A percentile compares a stretch with the other conserved stretches of the same genome.
Conservation (phyloP, 768 basidiomycete genomes). For the Calocybe gangraenosa region DNA sequence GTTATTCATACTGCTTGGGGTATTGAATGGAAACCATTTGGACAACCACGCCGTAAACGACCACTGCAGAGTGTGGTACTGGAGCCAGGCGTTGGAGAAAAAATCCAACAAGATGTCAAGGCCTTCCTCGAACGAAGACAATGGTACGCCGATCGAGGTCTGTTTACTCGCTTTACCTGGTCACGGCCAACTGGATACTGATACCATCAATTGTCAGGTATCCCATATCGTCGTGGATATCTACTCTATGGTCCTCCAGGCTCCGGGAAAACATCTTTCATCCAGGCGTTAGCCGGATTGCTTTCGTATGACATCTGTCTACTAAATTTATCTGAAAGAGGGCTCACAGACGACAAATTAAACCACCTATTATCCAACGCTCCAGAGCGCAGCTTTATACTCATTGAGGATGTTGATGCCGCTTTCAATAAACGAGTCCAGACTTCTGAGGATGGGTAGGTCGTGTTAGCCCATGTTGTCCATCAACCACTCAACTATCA, state of each 20-base stretch:
- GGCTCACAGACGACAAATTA: slow-evolving; percentile 94
- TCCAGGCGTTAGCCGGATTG: slow-evolving; percentile 92
- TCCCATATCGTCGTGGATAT: slow-evolving; percentile 95
- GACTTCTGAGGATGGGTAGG: slow-evolving; percentile 89
- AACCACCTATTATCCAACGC: slow-evolving; percentile 90
- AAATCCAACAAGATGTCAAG: slow-evolving; percentile 75
- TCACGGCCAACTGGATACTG: not conserved
- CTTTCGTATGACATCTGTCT: slow-evolving; percentile 95
- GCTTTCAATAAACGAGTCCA: slow-evolving; percentile 93
- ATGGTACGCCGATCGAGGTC: slow-evolving; percentile 97
- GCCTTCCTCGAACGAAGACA: slow-evolving; percentile 78
- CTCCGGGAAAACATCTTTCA: slow-evolving; percentile 97
- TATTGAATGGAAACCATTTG: slow-evolving; percentile 94
- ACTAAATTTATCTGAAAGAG: slow-evolving; percentile 92
- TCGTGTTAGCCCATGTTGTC: not conserved
- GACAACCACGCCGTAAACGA: slow-evolving; percentile 83
- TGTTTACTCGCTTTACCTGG: slow-evolving; percentile 17
- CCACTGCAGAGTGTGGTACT: slow-evolving; percentile 88
- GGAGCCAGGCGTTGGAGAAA: slow-evolving; percentile 75
- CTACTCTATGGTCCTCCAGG: slow-evolving; percentile 95
- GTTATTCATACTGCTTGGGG: slow-evolving; percentile 98
- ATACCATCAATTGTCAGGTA: slow-evolving; percentile 50
- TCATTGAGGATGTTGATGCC: slow-evolving; percentile 97
- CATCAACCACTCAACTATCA: not conserved
- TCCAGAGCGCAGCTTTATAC: slow-evolving; percentile 89